Conservation (phyloP, 495 filamentous ascomycete species). For the Emericellopsis terricola region DNA sequence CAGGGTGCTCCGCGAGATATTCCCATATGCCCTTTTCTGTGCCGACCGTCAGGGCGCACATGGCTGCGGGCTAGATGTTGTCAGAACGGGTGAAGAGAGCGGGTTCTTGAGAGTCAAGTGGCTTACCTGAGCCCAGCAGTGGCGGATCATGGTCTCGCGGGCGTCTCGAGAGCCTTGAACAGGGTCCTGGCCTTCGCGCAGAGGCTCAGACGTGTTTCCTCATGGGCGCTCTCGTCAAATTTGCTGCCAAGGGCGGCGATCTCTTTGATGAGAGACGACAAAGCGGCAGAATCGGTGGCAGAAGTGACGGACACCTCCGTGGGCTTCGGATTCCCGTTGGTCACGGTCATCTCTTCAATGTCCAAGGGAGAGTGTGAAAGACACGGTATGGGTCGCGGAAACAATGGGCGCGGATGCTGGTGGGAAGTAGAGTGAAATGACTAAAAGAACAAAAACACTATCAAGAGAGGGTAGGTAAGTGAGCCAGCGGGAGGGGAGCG, state of each 20-base stretch:
- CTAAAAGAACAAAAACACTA: too few relatives aligned
- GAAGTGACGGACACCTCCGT: not conserved
- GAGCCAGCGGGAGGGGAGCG: too few relatives aligned
- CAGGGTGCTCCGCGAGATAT: not conserved
- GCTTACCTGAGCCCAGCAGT: conserved; percentile 10
- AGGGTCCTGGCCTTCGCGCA: conserved; percentile 6
- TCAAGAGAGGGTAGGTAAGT: too few relatives aligned
- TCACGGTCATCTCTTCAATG: not conserved
- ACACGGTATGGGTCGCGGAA: too few relatives aligned
- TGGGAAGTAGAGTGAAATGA: too few relatives aligned
- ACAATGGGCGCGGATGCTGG: too few relatives aligned
- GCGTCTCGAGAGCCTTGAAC: conserved; percentile 9
- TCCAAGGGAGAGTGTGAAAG: too few relatives aligned
- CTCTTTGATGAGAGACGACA: not conserved
- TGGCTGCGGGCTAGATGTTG: not conserved
- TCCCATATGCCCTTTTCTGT: not conserved
- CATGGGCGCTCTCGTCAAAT: not conserved
- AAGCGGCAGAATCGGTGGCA: not conserved
- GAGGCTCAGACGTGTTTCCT: conserved; percentile 2
- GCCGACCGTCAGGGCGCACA: not conserved
- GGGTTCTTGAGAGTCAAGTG: not conserved
- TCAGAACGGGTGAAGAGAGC: not conserved
- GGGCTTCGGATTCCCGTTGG: not conserved
- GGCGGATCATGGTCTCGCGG: conserved; percentile 15
- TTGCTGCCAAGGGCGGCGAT: not conserved